Evolutionary conservation across 768 basidiomycete species (phyloP).

Genomic region (Gelatoporia subvermispora): DNA sequence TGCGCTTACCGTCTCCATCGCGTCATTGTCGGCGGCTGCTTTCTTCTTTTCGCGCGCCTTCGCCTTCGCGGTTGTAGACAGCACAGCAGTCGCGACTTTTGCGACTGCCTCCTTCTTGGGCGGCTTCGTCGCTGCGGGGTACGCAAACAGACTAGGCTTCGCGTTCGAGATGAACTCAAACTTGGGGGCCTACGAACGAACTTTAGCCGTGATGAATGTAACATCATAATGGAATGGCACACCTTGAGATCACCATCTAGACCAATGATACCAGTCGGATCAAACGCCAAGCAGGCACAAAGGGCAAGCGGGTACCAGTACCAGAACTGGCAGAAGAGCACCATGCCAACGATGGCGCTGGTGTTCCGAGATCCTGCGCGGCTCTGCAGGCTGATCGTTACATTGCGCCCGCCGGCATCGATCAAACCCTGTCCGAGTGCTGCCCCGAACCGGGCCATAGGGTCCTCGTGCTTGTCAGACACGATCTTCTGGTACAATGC

Average conservation of each 20-base stretch:
- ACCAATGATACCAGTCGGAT: constrained; percentile 93
- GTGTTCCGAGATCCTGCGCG: constrained; percentile 91
- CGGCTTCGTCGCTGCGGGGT: constrained; percentile 80
- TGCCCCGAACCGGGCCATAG: constrained; percentile 97
- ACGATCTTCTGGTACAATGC: constrained; percentile 87
- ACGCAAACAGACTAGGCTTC: constrained; percentile 87
- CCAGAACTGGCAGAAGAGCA: constrained; percentile 98
- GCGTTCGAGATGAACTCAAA: constrained; percentile 91
- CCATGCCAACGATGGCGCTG: constrained; percentile 95
- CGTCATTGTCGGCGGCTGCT: constrained; percentile 71
- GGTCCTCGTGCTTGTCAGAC: constrained; percentile 96
- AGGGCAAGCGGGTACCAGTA: constrained; percentile 99
- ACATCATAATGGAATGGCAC: constrained; percentile 9
- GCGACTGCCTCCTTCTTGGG: constrained; percentile 89
- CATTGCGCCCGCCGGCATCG: constrained; percentile 95
- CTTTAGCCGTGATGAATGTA: constrained; percentile 1
- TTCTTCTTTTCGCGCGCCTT: constrained; percentile 93
- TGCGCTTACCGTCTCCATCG: constrained; percentile 73
- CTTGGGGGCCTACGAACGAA: constrained; percentile 68
- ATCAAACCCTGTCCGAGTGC: constrained; percentile 94
- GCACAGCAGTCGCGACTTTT: constrained; percentile 90
- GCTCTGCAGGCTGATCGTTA: constrained; percentile 90
- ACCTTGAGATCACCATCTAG: constrained; percentile 84
- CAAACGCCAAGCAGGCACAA: constrained; percentile 87
- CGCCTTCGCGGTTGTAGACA: constrained; percentile 97